Evolutionary conservation across 148 eudicot genomes (phyloP), one percentile per base, ranked within the genome.

Genomic region (Silene latifolia): DNA sequence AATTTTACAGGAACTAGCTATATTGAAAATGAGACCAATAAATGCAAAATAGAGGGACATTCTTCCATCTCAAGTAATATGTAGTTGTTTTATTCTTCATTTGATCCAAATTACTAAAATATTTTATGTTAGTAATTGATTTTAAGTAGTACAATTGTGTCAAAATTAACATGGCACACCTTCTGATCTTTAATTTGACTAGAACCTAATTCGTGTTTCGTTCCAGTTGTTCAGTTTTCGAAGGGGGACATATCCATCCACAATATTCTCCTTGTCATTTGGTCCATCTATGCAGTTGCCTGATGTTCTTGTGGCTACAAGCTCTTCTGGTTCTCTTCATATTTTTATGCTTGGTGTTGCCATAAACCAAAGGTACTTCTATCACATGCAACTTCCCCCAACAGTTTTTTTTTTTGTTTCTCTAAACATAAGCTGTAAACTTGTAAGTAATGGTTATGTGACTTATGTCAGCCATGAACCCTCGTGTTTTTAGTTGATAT

Each of bases 261-360:
- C 88, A 65, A 87, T 94, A 80, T 94, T 83, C 83, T 91, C 96
- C 72, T 78, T 94, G 87, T 90, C 96, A 73, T 91, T 94, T 80
- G 93, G 92, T 71, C 90, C 92, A 15, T 87, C 93, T 39, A 76
- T 80, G 74, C 88, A 85, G 77, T 85, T 86, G 72, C 93, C 98
- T 72, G 95, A 90, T 80, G 78, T 87, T 82, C 90, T 92, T 81
- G 88, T 82, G 54, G 96, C 97, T 69, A 90, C 96, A 54, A 92
- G 97, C 85, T 94, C 93, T 62, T 90, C 98, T 2, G 97, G 98
- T 79, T 85, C 98, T 81, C 87, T 90, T 82, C 98, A 94, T 76
- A 79, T 85, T 25, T 94, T 94, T 78, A 79, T 87, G 81, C 86
- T 94, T 70, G 91, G 88, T 20, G 71, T 77, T 69, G 82, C 87